Conservation (phyloP, 331 rosid species). For the Stylosanthes scabra region DNA sequence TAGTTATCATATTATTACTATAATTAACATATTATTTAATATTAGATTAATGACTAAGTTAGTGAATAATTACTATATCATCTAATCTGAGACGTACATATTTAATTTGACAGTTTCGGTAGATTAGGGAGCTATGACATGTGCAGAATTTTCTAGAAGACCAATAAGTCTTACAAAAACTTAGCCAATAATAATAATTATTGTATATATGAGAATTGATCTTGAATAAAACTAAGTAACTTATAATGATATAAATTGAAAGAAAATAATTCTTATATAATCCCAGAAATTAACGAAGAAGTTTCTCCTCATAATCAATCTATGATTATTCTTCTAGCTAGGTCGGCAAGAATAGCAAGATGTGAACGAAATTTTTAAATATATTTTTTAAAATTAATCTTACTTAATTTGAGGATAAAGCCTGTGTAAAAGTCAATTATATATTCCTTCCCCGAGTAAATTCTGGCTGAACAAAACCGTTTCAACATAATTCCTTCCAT, state of each 20-base stretch:
- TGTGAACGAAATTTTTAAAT: neutral
- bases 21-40: too few species aligned
- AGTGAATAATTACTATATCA: too few species aligned
- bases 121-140: neutral
- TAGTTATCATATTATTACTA: neutral
- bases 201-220: neutral
- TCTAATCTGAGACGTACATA: too few species aligned
- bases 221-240: neutral
- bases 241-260: neutral
- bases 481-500: neutral
- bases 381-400: neutral
- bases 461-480: neutral
- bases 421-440: constrained; percentile 3
- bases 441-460: neutral
- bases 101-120: too few species aligned
- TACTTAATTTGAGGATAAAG: neutral
- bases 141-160: neutral
- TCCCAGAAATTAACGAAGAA: neutral
- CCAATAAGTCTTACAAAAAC: neutral
- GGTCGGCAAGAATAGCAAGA: neutral
- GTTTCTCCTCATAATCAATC: neutral
- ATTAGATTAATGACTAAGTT: too few species aligned
- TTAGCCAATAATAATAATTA: too few species aligned
- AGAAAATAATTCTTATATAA: neutral
- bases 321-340: neutral